These are phyloP conservation scores for Mycena leptocephala DNA, from an alignment of 768 basidiomycete genomes.

Conservation along the genomic window DNA sequence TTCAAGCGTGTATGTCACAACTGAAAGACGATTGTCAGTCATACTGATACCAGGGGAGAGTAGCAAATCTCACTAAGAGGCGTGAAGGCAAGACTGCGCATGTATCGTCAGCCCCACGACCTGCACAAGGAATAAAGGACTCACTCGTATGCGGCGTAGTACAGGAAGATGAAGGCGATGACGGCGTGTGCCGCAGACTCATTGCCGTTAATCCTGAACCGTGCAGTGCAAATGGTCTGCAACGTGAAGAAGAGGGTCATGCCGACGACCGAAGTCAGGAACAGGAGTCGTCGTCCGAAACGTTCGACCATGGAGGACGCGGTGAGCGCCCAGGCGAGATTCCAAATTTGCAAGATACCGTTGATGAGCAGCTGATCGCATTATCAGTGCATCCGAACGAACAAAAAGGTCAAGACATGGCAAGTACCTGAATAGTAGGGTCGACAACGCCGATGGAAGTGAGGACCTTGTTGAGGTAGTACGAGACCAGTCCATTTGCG, in stretches of 20 bases:
- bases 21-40: too few relatives aligned
- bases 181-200: constrained; percentile 74
- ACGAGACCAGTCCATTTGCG: constrained; percentile 88
- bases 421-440: constrained; percentile 61
- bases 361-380: constrained; percentile 80
- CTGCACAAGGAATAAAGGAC: constrained; percentile 39
- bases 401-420: constrained; percentile 23
- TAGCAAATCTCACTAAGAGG: too few relatives aligned
- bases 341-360: constrained; percentile 90
- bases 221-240: constrained; percentile 78
- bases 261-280: constrained; percentile 70
- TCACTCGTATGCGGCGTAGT: constrained; percentile 84
- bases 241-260: constrained; percentile 80
- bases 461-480: constrained; percentile 86
- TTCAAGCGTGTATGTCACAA: constrained; percentile 91
- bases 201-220: constrained; percentile 62
- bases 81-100: constrained; percentile 78
- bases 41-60: too few relatives aligned
- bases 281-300: constrained; percentile 80
- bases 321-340: constrained; percentile 72
- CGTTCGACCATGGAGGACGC: constrained; percentile 77
- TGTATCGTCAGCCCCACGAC: constrained; percentile 8
- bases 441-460: constrained; percentile 77
- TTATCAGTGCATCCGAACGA: background rate
- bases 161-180: constrained; percentile 90